Evolutionary conservation across 2,329 filamentous ascomycete species (phyloP).

Genomic region (Calonectria leucothoes): DNA sequence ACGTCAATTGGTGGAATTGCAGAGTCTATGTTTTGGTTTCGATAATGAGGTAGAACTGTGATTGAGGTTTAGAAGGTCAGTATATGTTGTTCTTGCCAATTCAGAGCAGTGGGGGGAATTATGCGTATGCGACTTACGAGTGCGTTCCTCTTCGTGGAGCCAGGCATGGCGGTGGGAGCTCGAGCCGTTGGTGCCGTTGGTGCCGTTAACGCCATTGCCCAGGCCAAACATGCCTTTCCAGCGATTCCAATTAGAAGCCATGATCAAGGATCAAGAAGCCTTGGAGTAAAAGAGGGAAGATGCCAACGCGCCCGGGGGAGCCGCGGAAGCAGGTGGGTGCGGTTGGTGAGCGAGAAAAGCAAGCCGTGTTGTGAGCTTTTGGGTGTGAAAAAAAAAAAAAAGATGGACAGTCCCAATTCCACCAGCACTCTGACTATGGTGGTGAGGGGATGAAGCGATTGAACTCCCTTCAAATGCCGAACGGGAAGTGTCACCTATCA

Average conservation of each 20-base stretch:
- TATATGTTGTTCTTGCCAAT: not conserved
- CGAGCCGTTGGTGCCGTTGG: slow-evolving; percentile 26
- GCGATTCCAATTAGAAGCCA: slow-evolving; percentile 43
- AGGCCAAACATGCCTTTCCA: slow-evolving; percentile 46
- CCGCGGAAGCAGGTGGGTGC: not conserved
- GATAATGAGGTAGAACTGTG: slow-evolving; percentile 74
- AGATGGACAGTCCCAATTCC: not conserved
- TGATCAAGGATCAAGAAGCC: slow-evolving; percentile 8
- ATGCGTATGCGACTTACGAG: slow-evolving; percentile 51
- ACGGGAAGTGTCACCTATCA: not conserved
- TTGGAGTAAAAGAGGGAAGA: slow-evolving; percentile 20
- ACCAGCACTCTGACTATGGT: not conserved
- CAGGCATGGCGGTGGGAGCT: slow-evolving; percentile 47
- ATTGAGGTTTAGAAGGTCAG: slow-evolving; percentile 5
- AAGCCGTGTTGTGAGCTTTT: not conserved
- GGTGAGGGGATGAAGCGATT: not conserved
- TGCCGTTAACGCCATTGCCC: slow-evolving; percentile 28
- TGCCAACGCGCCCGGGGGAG: not conserved
- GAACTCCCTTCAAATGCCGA: not conserved
- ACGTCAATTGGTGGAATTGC: slow-evolving; percentile 83
- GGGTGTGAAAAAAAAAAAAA: not conserved
- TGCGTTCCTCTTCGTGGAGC: slow-evolving; percentile 57
- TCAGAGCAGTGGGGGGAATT: not conserved
- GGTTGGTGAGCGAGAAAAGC: not conserved
- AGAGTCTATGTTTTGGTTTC: slow-evolving; percentile 68